These are phyloP conservation scores for Fusarium sulawesiense DNA, from an alignment of 2,329 filamentous ascomycete species.

Conservation along the genomic window DNA sequence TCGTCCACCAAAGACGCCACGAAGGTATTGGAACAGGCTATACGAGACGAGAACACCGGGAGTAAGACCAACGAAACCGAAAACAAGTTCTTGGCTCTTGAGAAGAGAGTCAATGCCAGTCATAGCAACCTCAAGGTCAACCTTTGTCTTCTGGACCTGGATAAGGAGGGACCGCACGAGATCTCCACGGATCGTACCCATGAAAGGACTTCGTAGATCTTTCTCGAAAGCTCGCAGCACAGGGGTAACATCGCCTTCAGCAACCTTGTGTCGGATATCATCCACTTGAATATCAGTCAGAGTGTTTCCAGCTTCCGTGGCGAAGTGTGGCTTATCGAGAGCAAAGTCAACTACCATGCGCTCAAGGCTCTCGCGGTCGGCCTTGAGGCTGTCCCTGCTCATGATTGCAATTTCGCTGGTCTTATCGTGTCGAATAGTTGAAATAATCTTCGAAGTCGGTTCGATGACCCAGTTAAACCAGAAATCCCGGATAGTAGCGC, in stretches of 20 bases:
- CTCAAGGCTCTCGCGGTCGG: conserved; percentile 91
- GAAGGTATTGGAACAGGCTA: conserved; percentile 77
- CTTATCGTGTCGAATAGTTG: conserved; percentile 92
- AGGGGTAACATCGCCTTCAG: conserved; percentile 91
- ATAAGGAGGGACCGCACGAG: conserved; percentile 91
- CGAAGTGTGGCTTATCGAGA: conserved; percentile 77
- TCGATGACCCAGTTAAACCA: conserved; percentile 97
- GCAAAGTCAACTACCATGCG: conserved; percentile 99
- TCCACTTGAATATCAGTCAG: conserved; percentile 77
- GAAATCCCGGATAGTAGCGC: conserved; percentile 84
- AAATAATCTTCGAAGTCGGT: conserved; percentile 82
- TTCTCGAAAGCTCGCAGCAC: conserved; percentile 92
- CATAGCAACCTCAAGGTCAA: conserved; percentile 96
- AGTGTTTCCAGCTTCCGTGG: conserved; percentile 57
- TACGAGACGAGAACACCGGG: conserved; percentile 91
- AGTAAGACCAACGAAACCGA: conserved; percentile 95
- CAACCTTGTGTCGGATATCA: conserved; percentile 81
- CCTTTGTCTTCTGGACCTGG: conserved; percentile 98
- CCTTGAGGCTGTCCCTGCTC: conserved; percentile 90
- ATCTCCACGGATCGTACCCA: conserved; percentile 86
- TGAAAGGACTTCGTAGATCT: conserved; percentile 83
- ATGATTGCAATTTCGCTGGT: conserved; percentile 96
- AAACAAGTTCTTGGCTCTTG: conserved; percentile 96
- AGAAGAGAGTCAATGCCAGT: conserved; percentile 93
- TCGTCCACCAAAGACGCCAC: conserved; percentile 75